Conservation (phyloP, 371 early-diverging fungal genomes). For the Syncephalastrum racemosum region DNA sequence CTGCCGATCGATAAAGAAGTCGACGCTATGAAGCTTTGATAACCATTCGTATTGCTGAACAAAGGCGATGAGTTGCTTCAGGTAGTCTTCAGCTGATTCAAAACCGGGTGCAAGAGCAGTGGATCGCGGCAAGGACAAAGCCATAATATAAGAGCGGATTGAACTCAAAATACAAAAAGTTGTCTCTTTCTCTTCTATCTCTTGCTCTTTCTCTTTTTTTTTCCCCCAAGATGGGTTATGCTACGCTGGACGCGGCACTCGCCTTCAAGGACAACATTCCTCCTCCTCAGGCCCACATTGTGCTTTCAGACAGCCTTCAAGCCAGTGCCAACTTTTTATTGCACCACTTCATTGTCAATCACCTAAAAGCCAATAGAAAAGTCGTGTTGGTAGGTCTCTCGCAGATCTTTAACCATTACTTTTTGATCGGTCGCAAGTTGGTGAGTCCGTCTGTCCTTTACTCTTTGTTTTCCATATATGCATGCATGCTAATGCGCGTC, state of each 20-base stretch:
- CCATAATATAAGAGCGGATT: no score
- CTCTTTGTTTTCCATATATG: background rate
- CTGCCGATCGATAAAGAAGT: constrained; percentile 48
- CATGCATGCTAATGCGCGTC: background rate
- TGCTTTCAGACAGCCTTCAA: constrained; percentile 65
- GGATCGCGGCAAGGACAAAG: no score
- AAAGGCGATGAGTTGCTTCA: constrained; percentile 28
- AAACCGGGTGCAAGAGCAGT: background rate
- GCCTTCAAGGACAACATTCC: constrained; percentile 48
- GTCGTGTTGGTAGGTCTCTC: constrained; percentile 67
- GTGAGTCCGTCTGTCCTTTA: constrained; percentile 38
- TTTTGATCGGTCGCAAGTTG: constrained; percentile 66
- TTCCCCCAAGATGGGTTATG: constrained; percentile 47
- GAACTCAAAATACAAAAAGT: no score
- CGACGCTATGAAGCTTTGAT: constrained; percentile 50
- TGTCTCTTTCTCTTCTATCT: background rate
- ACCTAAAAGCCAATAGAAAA: constrained; percentile 54
- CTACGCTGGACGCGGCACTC: constrained; percentile 47
- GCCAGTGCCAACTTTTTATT: constrained; percentile 69
- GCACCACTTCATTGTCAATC: constrained; percentile 70
- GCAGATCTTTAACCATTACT: constrained; percentile 68
- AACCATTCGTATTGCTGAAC: constrained; percentile 38
- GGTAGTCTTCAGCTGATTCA: constrained; percentile 28
- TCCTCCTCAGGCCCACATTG: constrained; percentile 49
- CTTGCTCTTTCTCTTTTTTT: background rate